phyloP scores from a whole-genome alignment of 108 stramenopile species.

The Conticribra weissflogii region DNA sequence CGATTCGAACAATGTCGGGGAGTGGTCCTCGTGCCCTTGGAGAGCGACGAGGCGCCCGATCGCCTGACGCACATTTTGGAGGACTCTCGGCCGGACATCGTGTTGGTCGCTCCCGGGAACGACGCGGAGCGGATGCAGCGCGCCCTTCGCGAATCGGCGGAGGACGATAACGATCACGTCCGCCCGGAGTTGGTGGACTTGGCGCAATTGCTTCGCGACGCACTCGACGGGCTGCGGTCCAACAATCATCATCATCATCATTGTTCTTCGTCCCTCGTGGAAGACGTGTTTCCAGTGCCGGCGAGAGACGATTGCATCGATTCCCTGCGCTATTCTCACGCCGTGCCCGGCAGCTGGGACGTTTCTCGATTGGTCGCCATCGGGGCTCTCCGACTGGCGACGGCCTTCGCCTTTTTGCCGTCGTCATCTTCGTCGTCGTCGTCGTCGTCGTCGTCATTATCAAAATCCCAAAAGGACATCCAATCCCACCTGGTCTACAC shows the following conservation, averaged over 20 bases:
- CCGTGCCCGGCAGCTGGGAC: conserved; percentile 27
- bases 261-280: conserved; percentile 3
- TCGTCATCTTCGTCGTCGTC: not conserved
- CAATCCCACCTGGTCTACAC: conserved; percentile 93
- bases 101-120: conserved; percentile 49
- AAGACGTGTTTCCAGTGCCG: conserved; percentile 2
- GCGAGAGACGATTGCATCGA: not conserved
- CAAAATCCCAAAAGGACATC: not conserved
- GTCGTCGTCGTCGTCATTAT: not conserved
- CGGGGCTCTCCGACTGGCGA: conserved; percentile 9
- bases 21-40: conserved; percentile 70
- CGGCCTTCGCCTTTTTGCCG: not conserved
- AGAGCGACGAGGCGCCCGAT: conserved; percentile 72
- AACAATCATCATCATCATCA: not conserved
- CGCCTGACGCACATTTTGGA: conserved; percentile 62
- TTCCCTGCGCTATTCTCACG: conserved; percentile 13
- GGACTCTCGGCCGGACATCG: conserved; percentile 61
- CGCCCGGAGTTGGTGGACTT: conserved; percentile 19
- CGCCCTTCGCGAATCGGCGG: conserved; percentile 7
- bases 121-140: conserved; percentile 37
- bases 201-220: conserved; percentile 10
- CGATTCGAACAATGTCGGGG: conserved; percentile 3
- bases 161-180: not conserved
- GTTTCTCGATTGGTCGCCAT: conserved; percentile 31
- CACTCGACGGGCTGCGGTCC: no score